A percentile compares a stretch with the other conserved stretches of the same genome.
Conservation (phyloP, 371 early-diverging fungal genomes). For the Homolaphlyctis polyrhiza region DNA sequence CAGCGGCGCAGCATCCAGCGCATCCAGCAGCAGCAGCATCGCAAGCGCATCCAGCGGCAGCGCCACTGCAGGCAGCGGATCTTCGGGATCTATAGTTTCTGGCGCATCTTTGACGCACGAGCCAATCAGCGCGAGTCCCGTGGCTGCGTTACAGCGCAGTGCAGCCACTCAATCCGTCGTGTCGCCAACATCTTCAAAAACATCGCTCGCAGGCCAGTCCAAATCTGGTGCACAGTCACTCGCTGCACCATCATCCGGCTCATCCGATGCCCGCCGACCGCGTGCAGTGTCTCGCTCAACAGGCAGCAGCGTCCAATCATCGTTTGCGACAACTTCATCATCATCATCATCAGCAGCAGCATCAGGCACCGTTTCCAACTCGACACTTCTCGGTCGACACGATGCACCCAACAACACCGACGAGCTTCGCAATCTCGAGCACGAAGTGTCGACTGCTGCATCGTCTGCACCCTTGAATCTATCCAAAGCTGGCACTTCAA, state of each 20-base stretch:
- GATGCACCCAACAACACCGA: no score
- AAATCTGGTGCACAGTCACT: no score
- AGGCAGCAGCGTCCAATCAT: background rate
- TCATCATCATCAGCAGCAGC: background rate
- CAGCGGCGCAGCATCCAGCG: no score
- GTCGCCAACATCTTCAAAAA: background rate
- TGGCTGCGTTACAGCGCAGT: no score
- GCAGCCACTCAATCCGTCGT: background rate
- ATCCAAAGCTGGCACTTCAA: background rate
- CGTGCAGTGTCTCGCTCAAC: background rate
- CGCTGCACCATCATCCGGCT: no score
- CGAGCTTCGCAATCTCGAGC: conserved; percentile 1
- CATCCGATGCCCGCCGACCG: background rate
- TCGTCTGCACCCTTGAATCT: background rate
- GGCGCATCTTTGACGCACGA: no score
- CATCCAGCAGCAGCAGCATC: background rate
- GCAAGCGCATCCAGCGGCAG: background rate
- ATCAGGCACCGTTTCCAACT: background rate
- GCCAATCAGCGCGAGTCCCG: no score
- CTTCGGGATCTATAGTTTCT: background rate
- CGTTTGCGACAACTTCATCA: background rate
- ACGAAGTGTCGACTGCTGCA: background rate
- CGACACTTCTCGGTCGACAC: no score
- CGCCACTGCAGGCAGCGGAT: background rate
- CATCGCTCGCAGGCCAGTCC: no score